A percentile compares a stretch with the other conserved stretches of the same genome.
phyloP scores from a whole-genome alignment of 371 early-diverging fungal genomes.

The Syncephalastrum contaminatum region DNA sequence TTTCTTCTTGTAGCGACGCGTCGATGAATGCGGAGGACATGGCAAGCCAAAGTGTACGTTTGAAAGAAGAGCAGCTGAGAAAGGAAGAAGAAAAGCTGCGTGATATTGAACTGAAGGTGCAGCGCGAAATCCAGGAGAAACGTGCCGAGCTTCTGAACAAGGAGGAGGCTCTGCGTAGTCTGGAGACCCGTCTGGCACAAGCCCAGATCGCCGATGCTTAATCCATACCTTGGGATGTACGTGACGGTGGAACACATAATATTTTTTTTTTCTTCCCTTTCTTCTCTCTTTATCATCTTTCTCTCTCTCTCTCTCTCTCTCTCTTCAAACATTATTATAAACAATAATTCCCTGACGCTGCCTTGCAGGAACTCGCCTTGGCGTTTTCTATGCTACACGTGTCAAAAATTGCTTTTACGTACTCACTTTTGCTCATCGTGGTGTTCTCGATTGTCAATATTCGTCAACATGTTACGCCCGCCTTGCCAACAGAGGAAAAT shows the following conservation, averaged over 20 bases:
- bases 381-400: too few species aligned
- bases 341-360: not conserved
- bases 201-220: constrained; percentile 45
- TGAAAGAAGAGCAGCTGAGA: constrained; percentile 63
- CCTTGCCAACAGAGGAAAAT: too few species aligned
- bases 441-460: too few species aligned
- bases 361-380: not conserved
- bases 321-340: not conserved
- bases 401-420: too few species aligned
- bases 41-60: constrained; percentile 46
- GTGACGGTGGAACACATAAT: too few species aligned
- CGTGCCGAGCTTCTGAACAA: constrained; percentile 57
- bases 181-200: constrained; percentile 54
- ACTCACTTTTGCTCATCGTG: too few species aligned
- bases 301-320: not conserved
- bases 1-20: constrained; percentile 26
- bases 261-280: not conserved
- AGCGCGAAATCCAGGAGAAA: constrained; percentile 60
- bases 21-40: constrained; percentile 53
- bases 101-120: constrained; percentile 60
- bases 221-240: not conserved
- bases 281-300: constrained; percentile 4
- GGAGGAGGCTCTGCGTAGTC: constrained; percentile 56
- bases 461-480: too few species aligned
- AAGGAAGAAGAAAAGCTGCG: constrained; percentile 66